A percentile compares a stretch with the other conserved stretches of the same genome.
These are phyloP conservation scores for Coniochaeta sp. DNA, from an alignment of 2,329 filamentous ascomycete species.

Conservation along the genomic window DNA sequence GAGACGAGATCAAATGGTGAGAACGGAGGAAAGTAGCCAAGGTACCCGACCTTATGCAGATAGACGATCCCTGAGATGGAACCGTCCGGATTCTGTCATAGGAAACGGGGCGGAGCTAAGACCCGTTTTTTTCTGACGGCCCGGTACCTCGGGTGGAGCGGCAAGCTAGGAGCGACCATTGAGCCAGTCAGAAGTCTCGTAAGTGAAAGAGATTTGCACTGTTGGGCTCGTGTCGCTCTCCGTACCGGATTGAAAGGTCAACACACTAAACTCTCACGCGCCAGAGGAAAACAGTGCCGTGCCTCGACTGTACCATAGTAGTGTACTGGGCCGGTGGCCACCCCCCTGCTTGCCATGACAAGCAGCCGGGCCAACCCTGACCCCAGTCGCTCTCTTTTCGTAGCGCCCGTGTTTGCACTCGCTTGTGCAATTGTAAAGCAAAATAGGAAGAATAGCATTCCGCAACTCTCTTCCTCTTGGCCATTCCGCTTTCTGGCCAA, in stretches of 20 bases:
- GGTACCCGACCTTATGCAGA: too few species aligned
- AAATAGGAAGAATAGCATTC: neutral
- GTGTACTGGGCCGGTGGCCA: too few species aligned
- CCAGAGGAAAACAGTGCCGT: neutral
- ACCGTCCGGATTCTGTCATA: too few species aligned
- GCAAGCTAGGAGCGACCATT: neutral
- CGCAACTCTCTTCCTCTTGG: neutral
- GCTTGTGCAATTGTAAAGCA: neutral
- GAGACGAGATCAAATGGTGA: too few species aligned
- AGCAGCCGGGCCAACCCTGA: neutral
- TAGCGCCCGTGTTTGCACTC: neutral
- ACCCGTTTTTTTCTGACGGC: neutral
- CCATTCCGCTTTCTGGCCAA: neutral
- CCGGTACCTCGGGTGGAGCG: neutral
- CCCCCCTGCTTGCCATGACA: neutral
- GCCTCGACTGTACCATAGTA: neutral
- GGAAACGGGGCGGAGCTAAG: neutral
- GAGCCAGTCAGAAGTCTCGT: constrained; percentile 10
- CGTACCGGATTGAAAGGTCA: constrained; percentile 14
- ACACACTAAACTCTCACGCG: too few species aligned
- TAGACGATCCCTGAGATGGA: too few species aligned
- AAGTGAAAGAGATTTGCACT: constrained; percentile 9
- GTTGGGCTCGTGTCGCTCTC: constrained; percentile 7
- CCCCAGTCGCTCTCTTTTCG: neutral
- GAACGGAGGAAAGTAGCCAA: too few species aligned